These are phyloP conservation scores for Heterobasidion parviporum DNA, from an alignment of 1,284 basidiomycete genomes.

Conservation along the genomic window DNA sequence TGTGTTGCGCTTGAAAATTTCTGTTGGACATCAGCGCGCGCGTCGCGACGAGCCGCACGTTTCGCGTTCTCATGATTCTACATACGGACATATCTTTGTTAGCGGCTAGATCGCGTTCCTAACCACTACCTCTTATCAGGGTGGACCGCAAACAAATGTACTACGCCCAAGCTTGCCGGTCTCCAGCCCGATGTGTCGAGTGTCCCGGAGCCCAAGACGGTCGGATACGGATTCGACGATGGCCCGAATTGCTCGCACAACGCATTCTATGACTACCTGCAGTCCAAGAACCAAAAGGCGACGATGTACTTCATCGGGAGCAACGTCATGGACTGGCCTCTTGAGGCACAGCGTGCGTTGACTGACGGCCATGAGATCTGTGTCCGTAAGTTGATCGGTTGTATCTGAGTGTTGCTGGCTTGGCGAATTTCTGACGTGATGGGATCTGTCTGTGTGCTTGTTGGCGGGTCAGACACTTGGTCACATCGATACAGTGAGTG, in stretches of 20 bases:
- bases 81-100: not conserved
- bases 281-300: conserved; percentile 59
- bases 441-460: not conserved
- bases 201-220: conserved; percentile 61
- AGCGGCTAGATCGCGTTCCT: not conserved
- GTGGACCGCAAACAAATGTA: conserved; percentile 57
- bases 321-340: conserved; percentile 65
- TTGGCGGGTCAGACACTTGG: conserved; percentile 38
- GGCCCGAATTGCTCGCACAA: conserved; percentile 70
- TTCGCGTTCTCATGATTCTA: too few relatives aligned
- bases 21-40: not conserved
- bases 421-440: not conserved
- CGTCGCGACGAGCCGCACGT: too few relatives aligned
- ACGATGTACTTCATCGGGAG: conserved; percentile 80
- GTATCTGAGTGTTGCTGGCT: not conserved
- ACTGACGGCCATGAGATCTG: conserved; percentile 60
- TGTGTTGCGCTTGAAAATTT: too few relatives aligned
- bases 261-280: conserved; percentile 55
- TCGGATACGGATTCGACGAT: conserved; percentile 60
- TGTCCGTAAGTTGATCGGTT: conserved; percentile 31
- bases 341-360: conserved; percentile 60
- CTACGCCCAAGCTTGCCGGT: conserved; percentile 36
- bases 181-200: conserved; percentile 45
- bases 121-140: conserved; percentile 12
- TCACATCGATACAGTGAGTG: conserved; percentile 44